phyloP scores from a whole-genome alignment of 2,329 filamentous ascomycete species.

The Fusarium xylarioides region DNA sequence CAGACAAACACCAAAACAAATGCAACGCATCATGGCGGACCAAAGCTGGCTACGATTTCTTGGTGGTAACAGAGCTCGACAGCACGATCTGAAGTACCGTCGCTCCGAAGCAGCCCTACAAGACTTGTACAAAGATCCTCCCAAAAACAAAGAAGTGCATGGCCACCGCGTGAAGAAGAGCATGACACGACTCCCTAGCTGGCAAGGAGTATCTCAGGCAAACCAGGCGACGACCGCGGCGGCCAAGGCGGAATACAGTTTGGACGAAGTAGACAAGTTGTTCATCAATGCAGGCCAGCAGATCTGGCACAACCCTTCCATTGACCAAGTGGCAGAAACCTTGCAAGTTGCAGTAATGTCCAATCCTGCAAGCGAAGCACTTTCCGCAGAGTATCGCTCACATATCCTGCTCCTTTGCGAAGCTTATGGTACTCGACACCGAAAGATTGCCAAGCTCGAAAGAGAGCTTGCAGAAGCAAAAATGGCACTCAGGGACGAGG shows the following conservation, averaged over 20 bases:
- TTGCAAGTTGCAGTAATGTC: constrained; percentile 55
- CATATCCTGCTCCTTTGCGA: constrained; percentile 53
- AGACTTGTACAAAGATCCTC: constrained; percentile 13
- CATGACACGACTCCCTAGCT: constrained; percentile 24
- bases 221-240: background rate
- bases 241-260: background rate
- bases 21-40: constrained; percentile 32
- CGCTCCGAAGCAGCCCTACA: constrained; percentile 35
- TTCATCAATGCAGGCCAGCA: constrained; percentile 33
- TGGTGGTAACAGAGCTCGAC: constrained; percentile 36
- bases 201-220: constrained; percentile 8
- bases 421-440: constrained; percentile 45
- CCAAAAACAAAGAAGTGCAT: background rate
- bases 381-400: constrained; percentile 54
- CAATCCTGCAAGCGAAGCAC: constrained; percentile 44
- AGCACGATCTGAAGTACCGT: constrained; percentile 31
- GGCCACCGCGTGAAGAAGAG: background rate
- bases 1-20: background rate
- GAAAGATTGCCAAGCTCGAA: constrained; percentile 47
- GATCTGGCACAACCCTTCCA: constrained; percentile 52
- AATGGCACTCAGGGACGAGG: constrained; percentile 44
- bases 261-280: constrained; percentile 26
- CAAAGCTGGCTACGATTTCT: constrained; percentile 39
- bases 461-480: constrained; percentile 51
- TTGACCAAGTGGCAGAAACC: constrained; percentile 56